Evolutionary conservation across 768 basidiomycete genomes (phyloP), one percentile per base, ranked within the genome.

Genomic region (Tylopilus sp.): DNA sequence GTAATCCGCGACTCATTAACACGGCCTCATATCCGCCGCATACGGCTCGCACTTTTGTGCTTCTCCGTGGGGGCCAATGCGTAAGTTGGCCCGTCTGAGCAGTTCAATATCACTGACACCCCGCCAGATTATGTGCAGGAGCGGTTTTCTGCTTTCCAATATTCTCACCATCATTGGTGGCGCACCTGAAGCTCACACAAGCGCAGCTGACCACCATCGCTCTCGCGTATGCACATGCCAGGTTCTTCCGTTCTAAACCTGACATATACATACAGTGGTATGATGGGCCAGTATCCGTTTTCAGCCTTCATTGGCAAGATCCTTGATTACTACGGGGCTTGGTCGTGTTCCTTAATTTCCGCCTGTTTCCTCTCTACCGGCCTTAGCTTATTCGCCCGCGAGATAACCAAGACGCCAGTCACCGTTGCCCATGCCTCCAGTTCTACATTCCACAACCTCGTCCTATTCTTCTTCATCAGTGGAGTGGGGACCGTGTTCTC

Each of bases 221-320:
- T 14, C 74, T 92, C 21, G 86, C 84, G 89, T 91, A 70, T 72
- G 85, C 66, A 21, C 85, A 63, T 72, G 78, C 67, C 16, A 37
- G 24, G 29, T 11, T 22, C 34, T 12, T 22, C 7, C 17, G 36
- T 16, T 51, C 34, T 52, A 28, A 4, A 13, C 36, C 6, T 34
- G 61, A 13, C 6, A 17, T 10, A 29, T 42, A 13, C 25, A 49
- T 34, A 31, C 47, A 92, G 90, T n/a, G 90, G 86, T 3, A 83
- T 92, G 79, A 79, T 84, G 56, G 86, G 87, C 6, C 89, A 92
- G 72, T 92, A 92, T 66, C 87, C 88, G 3, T 76, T 89, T 53
- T 80, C 86, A 19, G 82, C 83, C 2, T 16, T 89, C 1, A 82
- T 85, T 37, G 90, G 90, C 42, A 84, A 81, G 56, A 64, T 85